Conservation (phyloP, 257 asterid genomes). For the Salvia splendens region DNA sequence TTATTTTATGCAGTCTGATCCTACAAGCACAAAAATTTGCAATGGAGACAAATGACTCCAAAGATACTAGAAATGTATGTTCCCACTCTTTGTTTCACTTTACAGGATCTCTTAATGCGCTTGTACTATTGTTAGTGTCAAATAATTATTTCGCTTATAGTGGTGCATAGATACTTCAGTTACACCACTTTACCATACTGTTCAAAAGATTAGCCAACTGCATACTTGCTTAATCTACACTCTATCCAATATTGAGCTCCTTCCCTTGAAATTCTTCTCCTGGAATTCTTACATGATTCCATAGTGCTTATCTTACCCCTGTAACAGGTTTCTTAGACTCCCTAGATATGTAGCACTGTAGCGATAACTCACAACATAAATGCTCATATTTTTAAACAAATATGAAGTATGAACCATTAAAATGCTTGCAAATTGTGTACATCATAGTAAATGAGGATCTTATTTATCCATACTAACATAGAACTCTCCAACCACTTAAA, state of each 20-base stretch:
- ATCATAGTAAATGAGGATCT: no score
- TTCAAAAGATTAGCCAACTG: background rate
- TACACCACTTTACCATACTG: background rate
- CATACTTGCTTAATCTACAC: background rate
- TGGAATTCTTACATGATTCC: background rate
- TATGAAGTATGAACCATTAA: no score
- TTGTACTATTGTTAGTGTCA: conserved; percentile 12
- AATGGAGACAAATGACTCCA: conserved; percentile 74
- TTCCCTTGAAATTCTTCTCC: conserved; percentile 3
- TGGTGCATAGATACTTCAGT: conserved; percentile 9
- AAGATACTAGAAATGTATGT: conserved; percentile 81
- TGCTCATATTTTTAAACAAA: background rate
- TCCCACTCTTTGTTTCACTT: conserved; percentile 31
- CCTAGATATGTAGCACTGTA: conserved; percentile 17
- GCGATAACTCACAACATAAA: background rate
- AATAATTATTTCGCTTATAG: background rate
- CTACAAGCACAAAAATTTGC: conserved; percentile 81
- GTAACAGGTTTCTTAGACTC: background rate
- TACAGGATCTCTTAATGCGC: conserved; percentile 10
- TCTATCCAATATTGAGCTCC: background rate
- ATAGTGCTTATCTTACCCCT: conserved; percentile 5
- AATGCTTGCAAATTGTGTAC: no score
- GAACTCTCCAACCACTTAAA: no score
- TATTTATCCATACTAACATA: no score
- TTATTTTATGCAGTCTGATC: conserved; percentile 65